Percentiles rank a stretch among this genome's conserved stretches.
Evolutionary conservation across 768 basidiomycete genomes (phyloP).

Genomic region (Termitomyces sp.): DNA sequence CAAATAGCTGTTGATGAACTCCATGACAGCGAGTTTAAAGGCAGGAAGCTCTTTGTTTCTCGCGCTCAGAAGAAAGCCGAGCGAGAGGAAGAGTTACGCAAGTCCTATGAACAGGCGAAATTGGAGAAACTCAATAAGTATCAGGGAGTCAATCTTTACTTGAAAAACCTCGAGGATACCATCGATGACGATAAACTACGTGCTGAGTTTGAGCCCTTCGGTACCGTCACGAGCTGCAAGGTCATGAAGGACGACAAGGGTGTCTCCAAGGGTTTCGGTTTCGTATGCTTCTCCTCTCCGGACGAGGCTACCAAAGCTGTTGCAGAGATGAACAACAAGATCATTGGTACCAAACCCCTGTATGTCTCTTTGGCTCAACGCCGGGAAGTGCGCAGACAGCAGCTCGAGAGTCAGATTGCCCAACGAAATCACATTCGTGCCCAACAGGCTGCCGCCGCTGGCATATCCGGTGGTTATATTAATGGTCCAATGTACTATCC

Average conservation of each 20-base stretch:
- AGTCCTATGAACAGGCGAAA: constrained; percentile 91
- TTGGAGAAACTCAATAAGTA: constrained; percentile 98
- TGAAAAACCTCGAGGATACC: constrained; percentile 99
- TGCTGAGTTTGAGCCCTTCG: constrained; percentile 93
- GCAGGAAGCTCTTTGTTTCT: constrained; percentile 90
- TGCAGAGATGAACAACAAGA: constrained; percentile 99
- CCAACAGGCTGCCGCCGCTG: constrained; percentile 91
- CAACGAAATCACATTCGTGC: constrained; percentile 96
- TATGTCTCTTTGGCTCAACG: constrained; percentile 99
- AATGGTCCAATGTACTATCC: constrained; percentile 85
- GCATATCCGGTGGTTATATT: constrained; percentile 78
- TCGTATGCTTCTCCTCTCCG: constrained; percentile 97
- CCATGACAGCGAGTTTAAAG: constrained; percentile 78
- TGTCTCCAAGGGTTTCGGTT: constrained; percentile 94
- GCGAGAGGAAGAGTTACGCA: constrained; percentile 94
- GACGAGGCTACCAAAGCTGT: constrained; percentile 99
- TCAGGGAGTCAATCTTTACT: constrained; percentile 97
- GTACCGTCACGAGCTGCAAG: constrained; percentile 97
- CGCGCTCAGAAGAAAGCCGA: constrained; percentile 99
- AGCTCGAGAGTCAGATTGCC: constrained; percentile 97
- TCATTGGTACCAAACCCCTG: constrained; percentile 97
- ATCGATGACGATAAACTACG: constrained; percentile 97
- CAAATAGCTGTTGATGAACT: constrained; percentile 84
- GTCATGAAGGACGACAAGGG: constrained; percentile 98
- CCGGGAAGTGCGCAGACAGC: constrained; percentile 95